A percentile compares a stretch with the other conserved stretches of the same genome.
These are phyloP conservation scores for Dactylorhiza incarnata DNA, from an alignment of 106 monocot genomes.

Conservation along the genomic window DNA sequence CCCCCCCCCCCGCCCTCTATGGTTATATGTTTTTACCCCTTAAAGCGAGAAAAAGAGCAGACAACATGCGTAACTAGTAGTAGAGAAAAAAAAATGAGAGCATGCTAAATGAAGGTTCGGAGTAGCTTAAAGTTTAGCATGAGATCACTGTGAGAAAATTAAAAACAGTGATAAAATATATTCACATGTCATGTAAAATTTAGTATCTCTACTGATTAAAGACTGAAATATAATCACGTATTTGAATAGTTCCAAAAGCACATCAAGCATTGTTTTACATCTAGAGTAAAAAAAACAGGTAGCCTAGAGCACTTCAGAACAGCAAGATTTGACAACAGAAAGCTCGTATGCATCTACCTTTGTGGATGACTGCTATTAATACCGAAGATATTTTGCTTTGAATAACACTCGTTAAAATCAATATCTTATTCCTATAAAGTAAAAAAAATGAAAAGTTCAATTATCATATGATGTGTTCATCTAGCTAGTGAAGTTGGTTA, in stretches of 20 bases:
- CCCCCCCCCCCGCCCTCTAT: no score
- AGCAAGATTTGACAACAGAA: background rate
- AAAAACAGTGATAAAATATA: background rate
- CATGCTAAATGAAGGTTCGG: background rate
- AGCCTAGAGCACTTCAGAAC: background rate
- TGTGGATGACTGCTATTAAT: background rate
- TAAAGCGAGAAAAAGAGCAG: no score
- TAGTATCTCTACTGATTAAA: background rate
- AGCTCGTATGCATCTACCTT: background rate
- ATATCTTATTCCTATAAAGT: background rate
- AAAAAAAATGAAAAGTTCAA: background rate
- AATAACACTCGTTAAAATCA: background rate
- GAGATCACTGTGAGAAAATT: background rate
- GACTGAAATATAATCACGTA: background rate
- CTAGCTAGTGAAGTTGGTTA: background rate
- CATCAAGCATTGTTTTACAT: background rate
- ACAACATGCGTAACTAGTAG: no score
- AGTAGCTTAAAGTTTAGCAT: background rate
- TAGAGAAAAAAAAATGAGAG: background rate
- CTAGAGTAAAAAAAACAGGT: background rate
- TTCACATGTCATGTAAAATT: background rate
- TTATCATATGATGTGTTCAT: background rate
- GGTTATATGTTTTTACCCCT: no score
- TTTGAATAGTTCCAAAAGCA: background rate
- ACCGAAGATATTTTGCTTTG: background rate